Evolutionary conservation across 2,329 filamentous ascomycete species (phyloP).

Genomic region (Stagonosporopsis tanaceti): DNA sequence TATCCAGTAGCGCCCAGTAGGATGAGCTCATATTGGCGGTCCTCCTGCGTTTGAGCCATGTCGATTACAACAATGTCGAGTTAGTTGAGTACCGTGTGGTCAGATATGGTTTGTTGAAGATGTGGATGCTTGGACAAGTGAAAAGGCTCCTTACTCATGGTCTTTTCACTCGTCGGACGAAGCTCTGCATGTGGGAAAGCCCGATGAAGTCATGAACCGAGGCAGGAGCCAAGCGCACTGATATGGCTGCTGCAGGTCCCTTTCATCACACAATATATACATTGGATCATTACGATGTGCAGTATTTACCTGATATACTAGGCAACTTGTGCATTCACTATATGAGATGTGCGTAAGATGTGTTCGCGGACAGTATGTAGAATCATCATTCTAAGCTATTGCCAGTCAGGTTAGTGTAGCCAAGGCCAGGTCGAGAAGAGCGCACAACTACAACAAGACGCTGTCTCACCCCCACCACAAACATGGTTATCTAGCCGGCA

Average conservation of each 20-base stretch:
- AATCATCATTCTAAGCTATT: conserved; percentile 11
- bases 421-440: conserved; percentile 10
- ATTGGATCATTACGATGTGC: not conserved
- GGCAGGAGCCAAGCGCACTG: conserved; percentile 22
- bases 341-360: not conserved
- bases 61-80: conserved; percentile 12
- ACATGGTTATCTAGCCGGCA: conserved; percentile 7
- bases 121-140: conserved; percentile 15
- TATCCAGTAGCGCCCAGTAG: conserved; percentile 79
- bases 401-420: conserved; percentile 10
- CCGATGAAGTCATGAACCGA: conserved; percentile 29
- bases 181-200: conserved; percentile 31
- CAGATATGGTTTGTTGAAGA: conserved; percentile 17
- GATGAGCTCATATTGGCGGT: conserved; percentile 69
- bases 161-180: conserved; percentile 26
- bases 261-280: conserved; percentile 6
- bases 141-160: conserved; percentile 23
- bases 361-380: not conserved
- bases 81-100: conserved; percentile 10
- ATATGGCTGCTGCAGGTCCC: conserved; percentile 3
- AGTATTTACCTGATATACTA: not conserved
- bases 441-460: conserved; percentile 17
- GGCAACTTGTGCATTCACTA: not conserved
- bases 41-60: conserved; percentile 33
- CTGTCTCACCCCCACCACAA: conserved; percentile 23